phyloP scores from a whole-genome alignment of 805 yeast genomes.

The Kluyveromyces nonfermentans region DNA sequence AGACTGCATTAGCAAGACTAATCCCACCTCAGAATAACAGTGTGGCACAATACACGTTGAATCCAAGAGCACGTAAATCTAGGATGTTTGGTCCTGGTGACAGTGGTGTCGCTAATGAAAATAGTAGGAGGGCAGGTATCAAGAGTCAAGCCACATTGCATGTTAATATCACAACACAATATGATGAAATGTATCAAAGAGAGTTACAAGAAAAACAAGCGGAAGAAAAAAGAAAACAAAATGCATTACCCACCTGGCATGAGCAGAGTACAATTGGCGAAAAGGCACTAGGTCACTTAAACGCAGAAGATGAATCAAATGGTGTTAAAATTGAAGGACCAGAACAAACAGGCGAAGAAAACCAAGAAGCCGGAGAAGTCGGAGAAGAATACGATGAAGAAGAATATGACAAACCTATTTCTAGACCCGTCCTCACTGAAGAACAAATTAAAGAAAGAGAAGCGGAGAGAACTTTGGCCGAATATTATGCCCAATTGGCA shows the following conservation, averaged over 20 bases:
- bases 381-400: conserved; percentile 2
- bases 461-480: conserved; percentile 63
- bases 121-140: conserved; percentile 44
- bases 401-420: conserved; percentile 1
- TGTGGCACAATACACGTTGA: conserved; percentile 58
- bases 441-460: conserved; percentile 48
- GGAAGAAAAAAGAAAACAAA: conserved; percentile 72
- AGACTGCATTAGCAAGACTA: conserved; percentile 68
- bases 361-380: conserved; percentile 9
- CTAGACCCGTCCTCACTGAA: conserved; percentile 15
- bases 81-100: conserved; percentile 36
- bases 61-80: conserved; percentile 36
- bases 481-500: conserved; percentile 69
- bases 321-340: conserved; percentile 15
- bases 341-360: conserved; percentile 6
- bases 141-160: conserved; percentile 78
- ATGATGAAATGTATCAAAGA: conserved; percentile 64
- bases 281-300: conserved; percentile 45
- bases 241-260: conserved; percentile 97
- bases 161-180: conserved; percentile 79
- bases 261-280: conserved; percentile 82
- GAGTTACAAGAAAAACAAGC: conserved; percentile 57
- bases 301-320: conserved; percentile 36
- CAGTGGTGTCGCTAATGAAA: conserved; percentile 30
- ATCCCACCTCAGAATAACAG: conserved; percentile 75